A percentile compares a stretch with the other conserved stretches of the same genome.
Evolutionary conservation across 768 basidiomycete species (phyloP).

Genomic region (Auricularia sp.): DNA sequence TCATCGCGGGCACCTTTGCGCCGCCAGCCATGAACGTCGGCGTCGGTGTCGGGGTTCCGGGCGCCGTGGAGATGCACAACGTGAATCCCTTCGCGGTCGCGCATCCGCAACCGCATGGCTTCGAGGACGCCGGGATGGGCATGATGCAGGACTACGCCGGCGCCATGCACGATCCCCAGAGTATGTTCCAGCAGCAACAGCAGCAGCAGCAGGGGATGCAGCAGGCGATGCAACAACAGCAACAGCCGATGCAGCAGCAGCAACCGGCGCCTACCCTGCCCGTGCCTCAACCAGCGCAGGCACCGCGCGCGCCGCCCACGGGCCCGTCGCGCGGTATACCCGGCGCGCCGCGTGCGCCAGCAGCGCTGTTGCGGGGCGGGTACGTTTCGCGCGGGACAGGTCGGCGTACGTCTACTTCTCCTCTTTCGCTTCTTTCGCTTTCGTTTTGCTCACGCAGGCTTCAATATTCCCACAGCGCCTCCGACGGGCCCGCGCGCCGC

Average conservation of each 20-base stretch:
- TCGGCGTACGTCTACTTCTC: background rate
- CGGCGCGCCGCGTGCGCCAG: background rate
- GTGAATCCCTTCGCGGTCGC: constrained; percentile 16
- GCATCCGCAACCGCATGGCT: constrained; percentile 5
- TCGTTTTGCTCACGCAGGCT: background rate
- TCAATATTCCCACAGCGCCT: constrained; percentile 10
- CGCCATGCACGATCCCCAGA: constrained; percentile 28
- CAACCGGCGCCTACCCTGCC: background rate
- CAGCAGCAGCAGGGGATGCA: background rate
- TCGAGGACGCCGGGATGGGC: constrained; percentile 21
- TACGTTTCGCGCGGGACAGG: constrained; percentile 1
- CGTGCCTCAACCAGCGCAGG: background rate
- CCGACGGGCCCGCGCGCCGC: constrained; percentile 62
- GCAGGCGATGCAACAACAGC: background rate
- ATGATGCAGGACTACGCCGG: constrained; percentile 31
- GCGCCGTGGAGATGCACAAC: constrained; percentile 13
- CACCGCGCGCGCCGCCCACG: constrained; percentile 1
- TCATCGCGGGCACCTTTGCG: constrained; percentile 54
- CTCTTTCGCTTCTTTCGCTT: background rate
- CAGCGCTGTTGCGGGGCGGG: constrained; percentile 1
- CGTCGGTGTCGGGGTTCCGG: constrained; percentile 33
- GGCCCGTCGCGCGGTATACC: background rate
- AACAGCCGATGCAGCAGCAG: background rate
- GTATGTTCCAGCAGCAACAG: background rate
- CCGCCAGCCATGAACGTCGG: constrained; percentile 61